Base-by-base conservation (phyloP, 495 filamentous ascomycete species). In the Friedmanniomyces endolithicus region DNA sequence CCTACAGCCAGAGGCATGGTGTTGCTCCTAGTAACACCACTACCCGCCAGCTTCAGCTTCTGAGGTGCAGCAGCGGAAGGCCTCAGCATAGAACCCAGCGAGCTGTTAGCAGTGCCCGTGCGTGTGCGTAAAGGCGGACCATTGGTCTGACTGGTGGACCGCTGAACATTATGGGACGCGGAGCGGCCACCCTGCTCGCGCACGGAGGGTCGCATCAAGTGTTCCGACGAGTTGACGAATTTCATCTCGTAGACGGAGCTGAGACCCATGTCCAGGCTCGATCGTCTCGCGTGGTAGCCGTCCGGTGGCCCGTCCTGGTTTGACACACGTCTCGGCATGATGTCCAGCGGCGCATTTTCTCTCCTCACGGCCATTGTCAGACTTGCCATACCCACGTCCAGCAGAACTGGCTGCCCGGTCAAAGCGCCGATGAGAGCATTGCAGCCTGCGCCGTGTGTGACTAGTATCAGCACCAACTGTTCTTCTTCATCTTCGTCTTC, bases 391-490 rank as follows among this genome's bases (percentile, higher is more conserved):
- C 80, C 83, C 16, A 97, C 85, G 65, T 97, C 90, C 47, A 92
- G 75, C 8, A 99, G 75, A 1, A 90, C 86, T 0, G 92, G 88
- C 58, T 90, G 84, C 50, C 90, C 84, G 0, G 87, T 94, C 52
- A 99, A 73, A 4, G 87, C 87, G 6, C 90, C 89, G 48, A 97
- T 89, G 46, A 99, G 69, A 0, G 92, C 94, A 70, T 99, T 99
- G 69, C 92, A 95, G 47, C 90, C 94, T 11, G 94, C 94, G n/a
- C 90, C 90, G 63, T 99, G 92, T 0, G 94, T 95, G 48, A 99
- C 87, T 12, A 99, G 69, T 27, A 99, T 76, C n/a, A 99, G 68
- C 7, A 97, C 80, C 0, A 86, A 77, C 61, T 97, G 87, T 4
- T 76, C 71, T 23, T 76, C 71, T 12, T 78, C 73, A 14, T 73